These are phyloP conservation scores for Aspergillus chevalieri DNA, from an alignment of 2,329 filamentous ascomycete genomes.

Conservation along the genomic window DNA sequence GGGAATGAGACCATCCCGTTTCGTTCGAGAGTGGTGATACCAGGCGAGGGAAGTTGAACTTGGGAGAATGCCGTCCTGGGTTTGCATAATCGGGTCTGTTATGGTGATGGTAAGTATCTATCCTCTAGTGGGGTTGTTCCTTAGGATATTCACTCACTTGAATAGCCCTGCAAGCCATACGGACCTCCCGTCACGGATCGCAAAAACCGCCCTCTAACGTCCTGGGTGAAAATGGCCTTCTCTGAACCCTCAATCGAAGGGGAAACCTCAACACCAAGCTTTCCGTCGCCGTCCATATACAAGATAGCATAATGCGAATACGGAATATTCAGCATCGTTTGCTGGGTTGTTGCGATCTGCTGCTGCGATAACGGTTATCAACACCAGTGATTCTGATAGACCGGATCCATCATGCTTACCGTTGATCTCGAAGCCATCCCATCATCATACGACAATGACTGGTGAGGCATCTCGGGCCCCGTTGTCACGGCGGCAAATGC, in stretches of 20 bases:
- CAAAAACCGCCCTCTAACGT: slow-evolving; percentile 30
- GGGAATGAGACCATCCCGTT: slow-evolving; percentile 22
- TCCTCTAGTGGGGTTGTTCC: background rate
- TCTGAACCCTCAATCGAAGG: slow-evolving; percentile 27
- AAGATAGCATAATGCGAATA: slow-evolving; percentile 33
- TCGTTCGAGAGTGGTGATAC: slow-evolving; percentile 15
- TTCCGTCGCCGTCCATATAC: slow-evolving; percentile 30
- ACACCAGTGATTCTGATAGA: slow-evolving; percentile 3
- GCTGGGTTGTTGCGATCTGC: slow-evolving; percentile 14
- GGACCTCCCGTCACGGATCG: slow-evolving; percentile 19
- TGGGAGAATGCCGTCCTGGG: slow-evolving; percentile 4
- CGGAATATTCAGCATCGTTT: slow-evolving; percentile 16
- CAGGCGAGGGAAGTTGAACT: slow-evolving; percentile 10
- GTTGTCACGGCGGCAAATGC: background rate
- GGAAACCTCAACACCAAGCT: slow-evolving; percentile 26
- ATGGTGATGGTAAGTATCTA: background rate
- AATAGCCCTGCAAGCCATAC: slow-evolving; percentile 8
- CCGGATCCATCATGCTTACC: slow-evolving; percentile 8
- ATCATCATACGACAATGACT: slow-evolving; percentile 15
- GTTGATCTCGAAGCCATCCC: slow-evolving; percentile 14
- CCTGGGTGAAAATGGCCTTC: slow-evolving; percentile 29
- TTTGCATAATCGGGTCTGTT: background rate
- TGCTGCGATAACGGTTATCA: slow-evolving; percentile 1
- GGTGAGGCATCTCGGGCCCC: slow-evolving; percentile 7
- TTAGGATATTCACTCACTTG: background rate